Base-by-base conservation (phyloP, 2,329 filamentous ascomycete species). In the Pochonia chlamydosporia region DNA sequence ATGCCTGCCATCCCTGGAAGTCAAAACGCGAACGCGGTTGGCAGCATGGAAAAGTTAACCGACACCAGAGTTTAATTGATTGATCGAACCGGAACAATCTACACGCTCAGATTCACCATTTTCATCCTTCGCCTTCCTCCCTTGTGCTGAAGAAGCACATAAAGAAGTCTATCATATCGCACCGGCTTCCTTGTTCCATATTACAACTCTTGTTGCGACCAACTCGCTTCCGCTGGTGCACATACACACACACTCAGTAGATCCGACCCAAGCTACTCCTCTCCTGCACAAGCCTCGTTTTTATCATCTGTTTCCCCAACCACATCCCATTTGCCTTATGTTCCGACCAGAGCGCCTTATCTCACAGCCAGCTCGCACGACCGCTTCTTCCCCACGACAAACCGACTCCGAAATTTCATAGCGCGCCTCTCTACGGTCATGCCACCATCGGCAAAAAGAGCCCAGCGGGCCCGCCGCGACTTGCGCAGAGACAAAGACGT, bases 381-480 rank as follows among this genome's bases (percentile, higher is more conserved):
- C 11, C 20, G 11, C 35, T 23, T 7, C 35, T 10, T 39, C 33
- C 23, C 35, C 35, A 23, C 33, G 18, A 36, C 18, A 21, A 43
- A 9, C 18, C n/a, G n/a, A 33, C n/a, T 20, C 11, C 26, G 35
- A 30, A n/a, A 14, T 13, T 39, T 39, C 35, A 7, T 11, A 10
- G 35, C 35, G 21, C n/a, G 5, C 24, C n/a, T n/a, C 6, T 35
- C 18, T 40, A 49, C 44, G 45, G 54, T 40, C 28, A 70, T 71
- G 68, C 64, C 68, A 46, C 55, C 63, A 21, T 67, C 67, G 45
- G 59, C 62, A 40, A 70, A 68, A 56, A 61, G 66, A 56, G 56
- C 55, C 47, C 64, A 62, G 48, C 64, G 67, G 51, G 58, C 57
- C 50, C 66, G 66, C 52, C 66, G 68, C 57, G 67, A 70, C 46